Evolutionary conservation across 345 rosid genomes (phyloP), one percentile per base, ranked within the genome.

Genomic region (Isatis tinctoria): DNA sequence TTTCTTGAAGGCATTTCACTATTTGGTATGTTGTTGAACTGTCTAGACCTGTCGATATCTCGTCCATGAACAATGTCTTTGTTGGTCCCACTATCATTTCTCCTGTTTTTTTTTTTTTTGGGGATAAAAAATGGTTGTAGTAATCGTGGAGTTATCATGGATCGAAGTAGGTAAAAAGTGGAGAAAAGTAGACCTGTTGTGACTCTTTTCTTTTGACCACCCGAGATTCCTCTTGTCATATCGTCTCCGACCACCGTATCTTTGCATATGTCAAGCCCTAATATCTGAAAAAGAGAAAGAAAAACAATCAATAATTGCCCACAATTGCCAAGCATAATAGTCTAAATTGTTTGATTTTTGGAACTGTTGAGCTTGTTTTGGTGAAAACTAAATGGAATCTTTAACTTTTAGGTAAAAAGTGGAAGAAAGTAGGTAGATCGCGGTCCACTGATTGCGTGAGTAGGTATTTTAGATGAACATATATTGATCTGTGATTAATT

Each of bases 81-180:
- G 97, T 86, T 22, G 99, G 99, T 18, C 97, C 96, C 28, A 95
- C 99, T 26, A 90, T 88, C 99, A 92, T 95, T 81, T 95, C 99
- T 40, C 97, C 98, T 91, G 79, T 26, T 18, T 28, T 24, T 20
- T 37, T 22, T 66, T 32, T n/a, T 37, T 22, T 66, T 32, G 8
- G 37, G 5, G 40, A 17, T 4, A 16, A 16, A 33, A n/a, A 32
- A 33, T 9, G 6, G 2, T 48, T 22, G 6, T 10, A 22, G 10
- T 49, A 22, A 22, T 10, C 30, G 9, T 20, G 56, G 56, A 47
- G 22, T 24, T 48, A 56, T 22, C 44, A 40, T 72, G 54, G 30
- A 27, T 35, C 5, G n/a, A 65, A 58, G 35, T 14, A 18, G 51
- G 26, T 70, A 49, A 48, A 57, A 43, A 58, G 3, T n/a, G 26